Conservation (phyloP, 805 yeast genomes). For the Starmerella powellii region DNA sequence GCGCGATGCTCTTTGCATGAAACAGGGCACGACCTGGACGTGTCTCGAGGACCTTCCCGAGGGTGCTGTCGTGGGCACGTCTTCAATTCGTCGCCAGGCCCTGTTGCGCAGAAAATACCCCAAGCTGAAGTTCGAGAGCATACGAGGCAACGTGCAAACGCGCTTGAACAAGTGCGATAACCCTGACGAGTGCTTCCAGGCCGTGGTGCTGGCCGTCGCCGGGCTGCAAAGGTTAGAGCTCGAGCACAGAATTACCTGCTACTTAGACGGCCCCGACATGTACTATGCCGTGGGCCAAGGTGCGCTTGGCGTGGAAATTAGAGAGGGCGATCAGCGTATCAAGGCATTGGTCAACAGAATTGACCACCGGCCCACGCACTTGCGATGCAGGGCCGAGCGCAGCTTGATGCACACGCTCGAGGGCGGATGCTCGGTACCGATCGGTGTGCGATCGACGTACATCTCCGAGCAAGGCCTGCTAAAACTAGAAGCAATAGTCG, state of each 20-base stretch:
- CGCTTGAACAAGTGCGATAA: conserved; percentile 72
- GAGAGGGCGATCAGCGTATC: conserved; percentile 52
- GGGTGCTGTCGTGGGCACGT: conserved; percentile 85
- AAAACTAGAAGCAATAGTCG: conserved; percentile 57
- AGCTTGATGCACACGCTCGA: conserved; percentile 75
- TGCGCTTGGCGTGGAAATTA: conserved; percentile 84
- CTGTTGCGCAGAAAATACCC: conserved; percentile 75
- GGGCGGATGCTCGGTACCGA: conserved; percentile 97
- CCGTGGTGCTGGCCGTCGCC: conserved; percentile 84
- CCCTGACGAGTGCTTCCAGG: conserved; percentile 47
- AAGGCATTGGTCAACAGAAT: conserved; percentile 49
- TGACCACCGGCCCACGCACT: conserved; percentile 52
- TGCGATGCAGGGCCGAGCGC: conserved; percentile 80
- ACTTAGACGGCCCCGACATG: conserved; percentile 66
- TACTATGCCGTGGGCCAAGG: conserved; percentile 99
- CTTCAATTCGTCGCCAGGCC: conserved; percentile 86
- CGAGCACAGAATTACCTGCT: conserved; percentile 61
- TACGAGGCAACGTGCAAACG: conserved; percentile 76
- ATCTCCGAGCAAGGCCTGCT: conserved; percentile 38
- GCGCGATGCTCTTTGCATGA: conserved; percentile 80
- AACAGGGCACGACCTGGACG: conserved; percentile 48
- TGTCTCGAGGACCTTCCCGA: conserved; percentile 62
- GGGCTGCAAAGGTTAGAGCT: conserved; percentile 69
- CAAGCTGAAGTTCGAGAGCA: conserved; percentile 61
- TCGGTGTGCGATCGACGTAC: conserved; percentile 67